Conservation (phyloP, 2,329 filamentous ascomycete genomes). For the Pyricularia sp. region DNA sequence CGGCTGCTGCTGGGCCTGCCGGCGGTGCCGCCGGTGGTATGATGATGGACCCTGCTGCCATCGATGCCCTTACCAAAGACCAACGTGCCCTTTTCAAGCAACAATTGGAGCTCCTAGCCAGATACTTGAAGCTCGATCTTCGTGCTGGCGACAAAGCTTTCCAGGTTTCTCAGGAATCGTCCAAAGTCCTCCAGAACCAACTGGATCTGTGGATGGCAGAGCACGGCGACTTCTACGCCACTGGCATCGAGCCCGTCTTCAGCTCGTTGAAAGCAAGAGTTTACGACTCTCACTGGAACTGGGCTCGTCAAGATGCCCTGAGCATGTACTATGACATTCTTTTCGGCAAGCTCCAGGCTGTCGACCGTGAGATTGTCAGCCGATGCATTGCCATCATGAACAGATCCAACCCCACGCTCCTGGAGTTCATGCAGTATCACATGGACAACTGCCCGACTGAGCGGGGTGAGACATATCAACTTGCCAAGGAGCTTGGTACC, state of each 20-base stretch:
- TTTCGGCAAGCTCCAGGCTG: slow-evolving; percentile 81
- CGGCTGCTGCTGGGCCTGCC: slow-evolving; percentile 59
- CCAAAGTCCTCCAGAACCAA: slow-evolving; percentile 80
- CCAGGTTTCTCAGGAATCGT: slow-evolving; percentile 70
- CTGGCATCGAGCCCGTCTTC: slow-evolving; percentile 89
- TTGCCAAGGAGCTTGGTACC: slow-evolving; percentile 88
- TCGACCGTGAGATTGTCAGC: slow-evolving; percentile 96
- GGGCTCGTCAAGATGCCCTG: slow-evolving; percentile 92
- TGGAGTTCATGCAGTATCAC: slow-evolving; percentile 99
- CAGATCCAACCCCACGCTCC: slow-evolving; percentile 83
- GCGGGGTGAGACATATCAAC: slow-evolving; percentile 89
- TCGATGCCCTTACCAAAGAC: slow-evolving; percentile 94
- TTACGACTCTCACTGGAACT: slow-evolving; percentile 99
- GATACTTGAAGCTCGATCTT: slow-evolving; percentile 95
- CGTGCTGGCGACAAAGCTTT: slow-evolving; percentile 93
- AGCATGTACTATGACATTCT: slow-evolving; percentile 99
- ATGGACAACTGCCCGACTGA: slow-evolving; percentile 98
- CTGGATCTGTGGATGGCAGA: slow-evolving; percentile 90
- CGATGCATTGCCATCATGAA: slow-evolving; percentile 99
- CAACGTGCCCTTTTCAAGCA: slow-evolving; percentile 96
- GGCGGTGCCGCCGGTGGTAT: slow-evolving; percentile 66
- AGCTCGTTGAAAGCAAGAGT: slow-evolving; percentile 85
- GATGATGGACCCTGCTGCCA: slow-evolving; percentile 99
- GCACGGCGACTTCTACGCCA: slow-evolving; percentile 91
- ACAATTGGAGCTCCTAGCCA: slow-evolving; percentile 85